A percentile compares a stretch with the other conserved stretches of the same genome.
These are phyloP conservation scores for Xylogone sp. DNA, from an alignment of 2,329 filamentous ascomycete species.

Conservation along the genomic window DNA sequence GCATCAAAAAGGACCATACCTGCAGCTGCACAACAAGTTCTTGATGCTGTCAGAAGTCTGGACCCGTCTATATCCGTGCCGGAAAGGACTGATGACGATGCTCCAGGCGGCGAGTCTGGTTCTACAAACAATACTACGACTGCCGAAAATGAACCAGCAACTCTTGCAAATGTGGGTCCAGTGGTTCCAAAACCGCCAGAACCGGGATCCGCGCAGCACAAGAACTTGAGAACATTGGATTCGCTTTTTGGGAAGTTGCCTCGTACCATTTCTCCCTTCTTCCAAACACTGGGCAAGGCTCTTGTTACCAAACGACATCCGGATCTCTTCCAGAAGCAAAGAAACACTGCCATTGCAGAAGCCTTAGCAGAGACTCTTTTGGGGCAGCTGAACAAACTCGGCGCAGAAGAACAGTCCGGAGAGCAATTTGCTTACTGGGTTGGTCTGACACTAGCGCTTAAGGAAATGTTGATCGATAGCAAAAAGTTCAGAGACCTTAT, in stretches of 20 bases:
- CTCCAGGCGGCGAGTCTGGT: background rate
- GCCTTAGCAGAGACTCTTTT: conserved; percentile 70
- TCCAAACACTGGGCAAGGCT: conserved; percentile 80
- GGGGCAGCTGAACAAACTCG: conserved; percentile 54
- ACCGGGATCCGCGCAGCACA: conserved; percentile 39
- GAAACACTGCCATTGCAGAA: conserved; percentile 52
- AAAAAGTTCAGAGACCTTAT: background rate
- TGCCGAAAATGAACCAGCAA: background rate
- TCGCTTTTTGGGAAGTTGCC: conserved; percentile 76
- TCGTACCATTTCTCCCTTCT: conserved; percentile 76
- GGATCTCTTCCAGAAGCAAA: conserved; percentile 56
- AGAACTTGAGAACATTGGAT: conserved; percentile 76
- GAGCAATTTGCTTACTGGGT: conserved; percentile 79
- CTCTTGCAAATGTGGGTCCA: background rate
- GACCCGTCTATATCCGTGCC: background rate
- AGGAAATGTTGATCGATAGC: conserved; percentile 75
- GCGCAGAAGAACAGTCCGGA: conserved; percentile 40
- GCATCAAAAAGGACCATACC: conserved; percentile 14
- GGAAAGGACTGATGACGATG: background rate
- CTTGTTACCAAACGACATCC: conserved; percentile 71
- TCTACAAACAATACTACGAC: background rate
- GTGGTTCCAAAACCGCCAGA: background rate
- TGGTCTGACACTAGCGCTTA: conserved; percentile 72
- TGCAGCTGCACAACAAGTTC: conserved; percentile 1
- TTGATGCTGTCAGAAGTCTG: background rate